Percentiles rank a stretch among this genome's conserved stretches.
Conservation (phyloP, 2,329 filamentous ascomycete genomes). For the Cladorrhinum sp. region DNA sequence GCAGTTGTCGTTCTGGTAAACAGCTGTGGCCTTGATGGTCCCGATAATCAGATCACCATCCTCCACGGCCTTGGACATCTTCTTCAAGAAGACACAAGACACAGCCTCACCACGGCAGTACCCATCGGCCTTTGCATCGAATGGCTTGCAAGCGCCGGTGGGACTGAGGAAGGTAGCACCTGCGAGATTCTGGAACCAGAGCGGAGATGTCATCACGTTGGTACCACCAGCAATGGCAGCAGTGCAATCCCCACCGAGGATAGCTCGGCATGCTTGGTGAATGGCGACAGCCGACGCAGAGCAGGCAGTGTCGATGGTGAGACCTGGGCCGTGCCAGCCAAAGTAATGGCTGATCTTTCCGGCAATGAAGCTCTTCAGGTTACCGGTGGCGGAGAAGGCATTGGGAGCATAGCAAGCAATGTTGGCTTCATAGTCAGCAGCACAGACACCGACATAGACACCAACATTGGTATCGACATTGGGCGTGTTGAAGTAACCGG, state of each 20-base stretch:
- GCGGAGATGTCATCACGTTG: constrained; percentile 34
- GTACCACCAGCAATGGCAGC: constrained; percentile 35
- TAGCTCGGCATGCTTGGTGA: constrained; percentile 30
- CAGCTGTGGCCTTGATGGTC: constrained; percentile 28
- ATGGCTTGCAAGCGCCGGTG: constrained; percentile 32
- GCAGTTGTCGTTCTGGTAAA: constrained; percentile 32
- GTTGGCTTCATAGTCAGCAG: constrained; percentile 42
- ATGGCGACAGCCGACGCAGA: constrained; percentile 37
- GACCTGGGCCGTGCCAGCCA: constrained; percentile 36
- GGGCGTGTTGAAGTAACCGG: constrained; percentile 23
- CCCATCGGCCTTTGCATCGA: constrained; percentile 30
- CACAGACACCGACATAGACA: constrained; percentile 37
- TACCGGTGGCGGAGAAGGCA: constrained; percentile 35
- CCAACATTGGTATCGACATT: constrained; percentile 29
- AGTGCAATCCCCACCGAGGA: constrained; percentile 31
- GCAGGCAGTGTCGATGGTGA: constrained; percentile 37
- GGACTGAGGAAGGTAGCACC: constrained; percentile 35
- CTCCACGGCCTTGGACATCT: constrained; percentile 30
- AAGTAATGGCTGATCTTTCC: constrained; percentile 36
- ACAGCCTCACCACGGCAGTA: constrained; percentile 26
- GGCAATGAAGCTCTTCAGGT: constrained; percentile 33
- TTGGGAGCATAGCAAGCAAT: constrained; percentile 28
- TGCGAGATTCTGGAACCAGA: constrained; percentile 26
- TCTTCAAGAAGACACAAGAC: constrained; percentile 19
- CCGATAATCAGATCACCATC: constrained; percentile 29